Percentiles rank a stretch among this genome's conserved stretches.
Evolutionary conservation across 78 protist species (phyloP).

Genomic region (Creolimax fragrantissima): DNA sequence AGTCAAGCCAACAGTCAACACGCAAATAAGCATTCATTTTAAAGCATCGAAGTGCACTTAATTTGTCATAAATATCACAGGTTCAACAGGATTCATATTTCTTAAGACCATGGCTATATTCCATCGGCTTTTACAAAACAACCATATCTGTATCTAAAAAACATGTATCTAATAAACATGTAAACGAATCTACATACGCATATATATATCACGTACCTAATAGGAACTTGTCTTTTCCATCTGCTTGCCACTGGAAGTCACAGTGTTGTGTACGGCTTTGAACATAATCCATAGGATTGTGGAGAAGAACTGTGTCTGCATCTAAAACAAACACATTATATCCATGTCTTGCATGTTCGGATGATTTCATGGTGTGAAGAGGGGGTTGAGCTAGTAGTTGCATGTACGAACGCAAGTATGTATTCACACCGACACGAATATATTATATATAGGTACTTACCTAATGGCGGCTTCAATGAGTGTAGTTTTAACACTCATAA

Average conservation of each 20-base stretch:
- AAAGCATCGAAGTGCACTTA: no score
- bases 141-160: no score
- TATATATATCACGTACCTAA: not conserved
- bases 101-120: no score
- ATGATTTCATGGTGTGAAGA: no score
- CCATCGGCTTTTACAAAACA: no score
- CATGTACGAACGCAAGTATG: not conserved
- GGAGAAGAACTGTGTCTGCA: conserved; percentile 3
- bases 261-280: not conserved
- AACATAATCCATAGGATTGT: not conserved
- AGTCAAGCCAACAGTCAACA: no score
- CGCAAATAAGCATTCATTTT: no score
- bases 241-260: conserved; percentile 11
- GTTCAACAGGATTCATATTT: no score
- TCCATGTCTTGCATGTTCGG: not conserved
- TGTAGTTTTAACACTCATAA: conserved; percentile 1
- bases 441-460: not conserved
- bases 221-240: not conserved
- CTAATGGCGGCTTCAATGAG: not conserved
- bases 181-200: no score
- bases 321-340: not conserved
- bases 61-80: no score
- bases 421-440: not conserved
- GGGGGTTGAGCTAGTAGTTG: no score
- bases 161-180: no score